phyloP scores from a whole-genome alignment of 1,139 yeast species.

The Protomyces macrosporus region DNA sequence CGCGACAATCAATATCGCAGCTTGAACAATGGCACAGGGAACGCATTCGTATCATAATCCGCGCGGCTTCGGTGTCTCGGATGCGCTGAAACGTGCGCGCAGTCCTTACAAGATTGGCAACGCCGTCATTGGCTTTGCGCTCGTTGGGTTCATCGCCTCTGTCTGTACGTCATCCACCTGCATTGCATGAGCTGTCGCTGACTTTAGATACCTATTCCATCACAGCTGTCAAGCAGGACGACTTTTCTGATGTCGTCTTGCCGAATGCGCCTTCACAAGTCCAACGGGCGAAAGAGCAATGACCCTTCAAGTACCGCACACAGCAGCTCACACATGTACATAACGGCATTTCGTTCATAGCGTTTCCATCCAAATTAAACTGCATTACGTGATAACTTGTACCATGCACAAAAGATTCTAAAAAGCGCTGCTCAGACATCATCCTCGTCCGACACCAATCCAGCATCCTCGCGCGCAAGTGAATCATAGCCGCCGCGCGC shows the following conservation, averaged over 20 bases:
- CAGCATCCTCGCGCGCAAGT: conserved; percentile 34
- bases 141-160: conserved; percentile 17
- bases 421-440: conserved; percentile 14
- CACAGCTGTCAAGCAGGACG: conserved; percentile 27
- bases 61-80: conserved; percentile 11
- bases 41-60: conserved; percentile 4
- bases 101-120: conserved; percentile 16
- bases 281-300: neutral
- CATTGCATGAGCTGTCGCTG: neutral
- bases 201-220: conserved; percentile 24
- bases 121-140: conserved; percentile 10
- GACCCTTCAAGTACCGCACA: neutral
- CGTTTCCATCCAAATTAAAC: no score
- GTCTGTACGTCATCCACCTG: conserved; percentile 14
- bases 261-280: conserved; percentile 6
- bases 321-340: no score
- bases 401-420: no score
- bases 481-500: conserved; percentile 34
- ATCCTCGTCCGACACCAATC: conserved; percentile 31
- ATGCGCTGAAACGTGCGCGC: conserved; percentile 8
- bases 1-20: no score
- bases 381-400: no score
- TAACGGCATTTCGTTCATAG: no score
- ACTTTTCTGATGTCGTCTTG: conserved; percentile 24
- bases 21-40: neutral